A percentile compares a stretch with the other conserved stretches of the same genome.
phyloP scores from a whole-genome alignment of 208 protist species.

The Acanthamoeba royreba region DNA sequence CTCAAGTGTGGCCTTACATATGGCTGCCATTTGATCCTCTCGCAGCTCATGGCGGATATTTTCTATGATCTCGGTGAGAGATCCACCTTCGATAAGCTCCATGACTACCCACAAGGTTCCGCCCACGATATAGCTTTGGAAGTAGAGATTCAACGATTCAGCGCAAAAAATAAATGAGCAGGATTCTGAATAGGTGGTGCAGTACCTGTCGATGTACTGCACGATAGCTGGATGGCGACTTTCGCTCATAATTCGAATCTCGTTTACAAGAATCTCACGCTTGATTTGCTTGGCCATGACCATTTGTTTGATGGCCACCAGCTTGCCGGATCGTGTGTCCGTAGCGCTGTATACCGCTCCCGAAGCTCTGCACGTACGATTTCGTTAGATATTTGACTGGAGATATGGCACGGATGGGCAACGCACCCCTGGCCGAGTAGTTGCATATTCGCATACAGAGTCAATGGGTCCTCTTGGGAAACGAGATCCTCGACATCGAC shows the following conservation, averaged over 20 bases:
- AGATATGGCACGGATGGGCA: not conserved
- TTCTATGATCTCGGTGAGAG: not conserved
- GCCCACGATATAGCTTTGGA: too few relatives aligned
- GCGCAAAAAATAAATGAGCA: not conserved
- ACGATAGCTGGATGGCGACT: not conserved
- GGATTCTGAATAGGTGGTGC: not conserved
- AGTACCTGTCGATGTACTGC: not conserved
- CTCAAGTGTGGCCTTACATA: too few relatives aligned
- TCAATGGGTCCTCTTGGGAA: not conserved
- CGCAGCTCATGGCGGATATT: too few relatives aligned
- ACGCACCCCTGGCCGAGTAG: not conserved
- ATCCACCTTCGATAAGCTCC: conserved; percentile 38
- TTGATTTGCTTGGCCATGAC: conserved; percentile 8
- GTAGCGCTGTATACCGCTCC: not conserved
- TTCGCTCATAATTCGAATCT: not conserved
- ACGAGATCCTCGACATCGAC: not conserved
- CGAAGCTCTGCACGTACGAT: not conserved
- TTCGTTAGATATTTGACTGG: not conserved
- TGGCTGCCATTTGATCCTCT: too few relatives aligned
- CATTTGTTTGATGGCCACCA: not conserved
- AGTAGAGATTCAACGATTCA: not conserved
- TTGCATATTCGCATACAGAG: not conserved
- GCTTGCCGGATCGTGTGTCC: not conserved
- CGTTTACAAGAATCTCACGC: not conserved
- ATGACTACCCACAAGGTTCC: conserved; percentile 37